phyloP scores from a whole-genome alignment of 805 yeast genomes.

The Scheffersomyces coipomensis region DNA sequence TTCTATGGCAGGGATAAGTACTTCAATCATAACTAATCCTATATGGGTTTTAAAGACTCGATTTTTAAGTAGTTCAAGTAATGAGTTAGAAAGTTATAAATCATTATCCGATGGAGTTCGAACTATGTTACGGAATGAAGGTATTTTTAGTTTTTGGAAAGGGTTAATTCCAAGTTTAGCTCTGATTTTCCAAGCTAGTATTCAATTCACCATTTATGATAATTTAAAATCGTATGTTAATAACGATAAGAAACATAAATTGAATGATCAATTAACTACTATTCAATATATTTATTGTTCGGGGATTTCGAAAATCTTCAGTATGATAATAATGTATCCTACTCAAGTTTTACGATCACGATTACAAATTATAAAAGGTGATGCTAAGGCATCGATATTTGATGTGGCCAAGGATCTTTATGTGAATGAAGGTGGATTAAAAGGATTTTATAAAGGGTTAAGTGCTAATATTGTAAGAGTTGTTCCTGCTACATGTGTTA shows the following conservation, averaged over 20 bases:
- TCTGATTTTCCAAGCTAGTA: constrained; percentile 85
- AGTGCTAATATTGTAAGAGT: constrained; percentile 77
- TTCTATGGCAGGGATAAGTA: constrained; percentile 64
- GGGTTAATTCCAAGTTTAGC: constrained; percentile 75
- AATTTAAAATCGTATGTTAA: constrained; percentile 50
- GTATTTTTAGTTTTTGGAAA: constrained; percentile 62
- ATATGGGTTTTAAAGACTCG: constrained; percentile 95
- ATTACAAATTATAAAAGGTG: constrained; percentile 48
- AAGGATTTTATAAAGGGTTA: constrained; percentile 83
- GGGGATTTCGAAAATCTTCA: constrained; percentile 62
- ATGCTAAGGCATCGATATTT: constrained; percentile 4
- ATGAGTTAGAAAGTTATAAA: constrained; percentile 50
- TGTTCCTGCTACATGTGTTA: constrained; percentile 89
- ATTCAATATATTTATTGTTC: constrained; percentile 65
- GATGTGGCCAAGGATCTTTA: constrained; percentile 40
- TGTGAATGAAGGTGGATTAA: constrained; percentile 47
- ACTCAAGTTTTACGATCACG: constrained; percentile 78
- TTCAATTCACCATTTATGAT: constrained; percentile 86
- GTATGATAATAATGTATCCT: constrained; percentile 75
- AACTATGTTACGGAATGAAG: constrained; percentile 52
- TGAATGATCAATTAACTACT: constrained; percentile 35
- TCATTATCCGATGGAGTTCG: constrained; percentile 56
- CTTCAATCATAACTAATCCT: constrained; percentile 83
- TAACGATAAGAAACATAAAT: constrained; percentile 7
- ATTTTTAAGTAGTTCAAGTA: constrained; percentile 58